A percentile compares a stretch with the other conserved stretches of the same genome.
Conservation (phyloP, 441 rosid species). For the Erodium texanum region DNA sequence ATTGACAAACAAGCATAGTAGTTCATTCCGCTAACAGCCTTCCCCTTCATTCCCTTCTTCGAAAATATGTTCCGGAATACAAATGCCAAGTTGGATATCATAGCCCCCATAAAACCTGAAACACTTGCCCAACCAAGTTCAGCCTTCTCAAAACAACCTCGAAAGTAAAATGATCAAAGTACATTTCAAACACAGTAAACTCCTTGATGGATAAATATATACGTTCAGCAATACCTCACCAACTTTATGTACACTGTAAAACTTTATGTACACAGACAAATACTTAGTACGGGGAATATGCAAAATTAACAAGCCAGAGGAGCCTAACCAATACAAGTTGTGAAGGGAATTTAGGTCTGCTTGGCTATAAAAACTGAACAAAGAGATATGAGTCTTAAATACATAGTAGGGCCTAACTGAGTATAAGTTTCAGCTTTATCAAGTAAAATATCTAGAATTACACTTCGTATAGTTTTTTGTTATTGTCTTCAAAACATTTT, state of each 20-base stretch:
- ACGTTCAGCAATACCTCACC: slow-evolving; percentile 9
- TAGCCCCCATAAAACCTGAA: slow-evolving; percentile 89
- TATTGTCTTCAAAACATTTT: too few species aligned
- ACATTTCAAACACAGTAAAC: too few species aligned
- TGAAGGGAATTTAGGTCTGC: too few species aligned
- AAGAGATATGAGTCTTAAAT: too few species aligned
- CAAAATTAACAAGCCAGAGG: too few species aligned
- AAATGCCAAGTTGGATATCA: slow-evolving; percentile 93
- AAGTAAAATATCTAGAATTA: background rate
- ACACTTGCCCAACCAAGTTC: too few species aligned
- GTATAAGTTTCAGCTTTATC: background rate
- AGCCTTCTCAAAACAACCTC: too few species aligned
- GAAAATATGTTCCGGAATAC: slow-evolving; percentile 95
- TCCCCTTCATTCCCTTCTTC: slow-evolving; percentile 94
- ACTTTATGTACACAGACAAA: background rate
- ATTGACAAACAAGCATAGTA: slow-evolving; percentile 92
- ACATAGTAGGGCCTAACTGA: background rate
- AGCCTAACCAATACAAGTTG: too few species aligned
- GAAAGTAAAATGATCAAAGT: too few species aligned
- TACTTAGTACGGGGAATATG: too few species aligned
- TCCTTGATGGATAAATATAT: background rate
- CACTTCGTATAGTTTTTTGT: too few species aligned
- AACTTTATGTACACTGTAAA: slow-evolving; percentile 11
- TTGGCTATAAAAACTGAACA: too few species aligned
- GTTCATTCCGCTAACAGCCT: slow-evolving; percentile 83